Conservation (phyloP, 1,284 basidiomycete species). For the Fomes fomentarius region DNA sequence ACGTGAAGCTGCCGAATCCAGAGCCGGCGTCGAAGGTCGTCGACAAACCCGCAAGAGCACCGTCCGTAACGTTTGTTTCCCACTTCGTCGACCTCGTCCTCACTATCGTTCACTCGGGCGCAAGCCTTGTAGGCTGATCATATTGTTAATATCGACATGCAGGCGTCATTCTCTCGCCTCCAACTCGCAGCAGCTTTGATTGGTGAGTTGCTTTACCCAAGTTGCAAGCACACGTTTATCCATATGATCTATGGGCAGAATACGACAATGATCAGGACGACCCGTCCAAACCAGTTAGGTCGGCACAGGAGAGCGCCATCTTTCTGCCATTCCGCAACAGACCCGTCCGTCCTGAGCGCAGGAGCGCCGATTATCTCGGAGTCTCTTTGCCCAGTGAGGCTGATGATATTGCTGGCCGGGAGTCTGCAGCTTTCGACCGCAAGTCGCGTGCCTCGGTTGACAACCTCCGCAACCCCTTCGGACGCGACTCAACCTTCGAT, state of each 20-base stretch:
- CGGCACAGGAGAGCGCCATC: constrained; percentile 81
- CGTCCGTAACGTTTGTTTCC: too few relatives aligned
- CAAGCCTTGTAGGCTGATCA: too few relatives aligned
- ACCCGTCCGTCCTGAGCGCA: constrained; percentile 45
- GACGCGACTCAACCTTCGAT: constrained; percentile 59
- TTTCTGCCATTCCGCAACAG: constrained; percentile 68
- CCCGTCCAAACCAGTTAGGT: constrained; percentile 58
- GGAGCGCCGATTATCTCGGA: constrained; percentile 66
- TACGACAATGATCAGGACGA: constrained; percentile 81
- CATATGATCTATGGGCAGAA: constrained; percentile 45
- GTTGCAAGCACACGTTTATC: neutral
- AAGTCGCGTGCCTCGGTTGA: constrained; percentile 57
- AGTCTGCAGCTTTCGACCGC: constrained; percentile 51
- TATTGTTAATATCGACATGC: neutral
- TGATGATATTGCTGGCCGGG: constrained; percentile 42
- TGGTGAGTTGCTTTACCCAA: constrained; percentile 46
- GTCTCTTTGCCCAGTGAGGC: constrained; percentile 65
- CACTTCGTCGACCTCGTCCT: too few relatives aligned
- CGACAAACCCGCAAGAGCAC: too few relatives aligned
- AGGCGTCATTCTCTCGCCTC: constrained; percentile 69
- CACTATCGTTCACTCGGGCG: too few relatives aligned
- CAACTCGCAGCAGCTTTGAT: constrained; percentile 80
- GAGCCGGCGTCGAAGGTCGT: too few relatives aligned
- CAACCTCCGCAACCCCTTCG: constrained; percentile 72
- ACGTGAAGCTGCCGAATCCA: too few relatives aligned